A percentile compares a stretch with the other conserved stretches of the same genome.
Conservation (phyloP, 176 grass and related monocot species). For the Areca catechu region DNA sequence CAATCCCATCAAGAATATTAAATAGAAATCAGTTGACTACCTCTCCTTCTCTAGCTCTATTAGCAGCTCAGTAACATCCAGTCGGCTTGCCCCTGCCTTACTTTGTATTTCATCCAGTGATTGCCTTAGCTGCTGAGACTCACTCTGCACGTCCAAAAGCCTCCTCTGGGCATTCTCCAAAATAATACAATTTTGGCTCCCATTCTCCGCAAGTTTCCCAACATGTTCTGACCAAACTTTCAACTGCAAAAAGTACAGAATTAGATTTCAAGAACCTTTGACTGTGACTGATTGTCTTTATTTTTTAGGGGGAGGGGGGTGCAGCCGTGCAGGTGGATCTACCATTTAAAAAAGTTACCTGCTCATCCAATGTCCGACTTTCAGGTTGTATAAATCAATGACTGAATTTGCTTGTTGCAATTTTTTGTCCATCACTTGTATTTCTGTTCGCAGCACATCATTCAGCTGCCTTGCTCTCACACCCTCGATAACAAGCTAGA, state of each 20-base stretch:
- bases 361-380: constrained; percentile 51
- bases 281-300: neutral
- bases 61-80: constrained; percentile 48
- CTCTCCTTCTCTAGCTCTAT: constrained; percentile 74
- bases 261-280: neutral
- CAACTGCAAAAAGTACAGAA: constrained; percentile 39
- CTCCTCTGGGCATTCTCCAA: constrained; percentile 47
- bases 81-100: constrained; percentile 45
- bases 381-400: constrained; percentile 62
- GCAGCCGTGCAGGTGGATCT: too few relatives aligned
- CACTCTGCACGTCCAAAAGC: constrained; percentile 35
- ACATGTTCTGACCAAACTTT: constrained; percentile 54
- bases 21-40: constrained; percentile 24
- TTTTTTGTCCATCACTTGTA: constrained; percentile 43
- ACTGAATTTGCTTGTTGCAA: constrained; percentile 41
- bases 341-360: constrained; percentile 32
- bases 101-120: constrained; percentile 34
- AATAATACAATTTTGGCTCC: constrained; percentile 31
- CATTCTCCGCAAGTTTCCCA: constrained; percentile 54
- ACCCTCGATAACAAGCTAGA: constrained; percentile 77
- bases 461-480: constrained; percentile 49
- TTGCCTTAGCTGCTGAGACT: constrained; percentile 41
- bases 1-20: neutral
- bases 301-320: neutral
- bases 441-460: constrained; percentile 40